A percentile compares a stretch with the other conserved stretches of the same genome.
Conservation (phyloP, 192 early-diverging fungal species). For the Mortierella alpina region DNA sequence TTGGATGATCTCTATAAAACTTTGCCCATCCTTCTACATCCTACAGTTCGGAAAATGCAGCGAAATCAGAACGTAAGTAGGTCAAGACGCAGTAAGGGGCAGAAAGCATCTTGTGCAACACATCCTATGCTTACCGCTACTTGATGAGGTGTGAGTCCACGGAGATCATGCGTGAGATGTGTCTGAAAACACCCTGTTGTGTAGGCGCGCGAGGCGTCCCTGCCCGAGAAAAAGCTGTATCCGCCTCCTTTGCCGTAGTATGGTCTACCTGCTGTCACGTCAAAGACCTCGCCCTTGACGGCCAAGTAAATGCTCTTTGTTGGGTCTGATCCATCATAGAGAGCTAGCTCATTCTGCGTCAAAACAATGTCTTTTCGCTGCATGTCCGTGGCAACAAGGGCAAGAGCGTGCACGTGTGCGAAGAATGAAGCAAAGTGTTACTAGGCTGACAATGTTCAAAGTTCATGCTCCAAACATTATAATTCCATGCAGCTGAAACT, state of each 20-base stretch:
- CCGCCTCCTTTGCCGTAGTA: constrained; percentile 84
- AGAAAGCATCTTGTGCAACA: no score
- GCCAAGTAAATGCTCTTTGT: constrained; percentile 89
- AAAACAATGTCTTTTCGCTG: constrained; percentile 71
- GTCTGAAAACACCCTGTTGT: constrained; percentile 95
- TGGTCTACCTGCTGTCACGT: constrained; percentile 80
- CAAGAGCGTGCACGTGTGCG: background rate
- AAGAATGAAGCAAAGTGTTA: background rate
- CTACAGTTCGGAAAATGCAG: constrained; percentile 37
- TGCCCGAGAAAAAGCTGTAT: constrained; percentile 91
- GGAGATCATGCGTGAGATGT: constrained; percentile 93
- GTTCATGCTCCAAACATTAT: background rate
- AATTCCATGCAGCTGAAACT: background rate
- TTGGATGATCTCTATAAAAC: constrained; percentile 89
- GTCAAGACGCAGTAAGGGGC: background rate
- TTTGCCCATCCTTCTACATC: constrained; percentile 82
- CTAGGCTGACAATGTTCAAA: background rate
- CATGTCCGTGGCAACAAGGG: background rate
- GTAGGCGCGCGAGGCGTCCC: constrained; percentile 93
- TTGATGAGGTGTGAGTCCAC: constrained; percentile 82
- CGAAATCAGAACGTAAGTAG: constrained; percentile 14
- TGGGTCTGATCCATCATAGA: constrained; percentile 88
- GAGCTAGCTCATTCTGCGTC: constrained; percentile 79
- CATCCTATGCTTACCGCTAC: constrained; percentile 66
- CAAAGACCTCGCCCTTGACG: constrained; percentile 94